phyloP scores from a whole-genome alignment of 2,329 filamentous ascomycete species.

The Curvularia sp. region DNA sequence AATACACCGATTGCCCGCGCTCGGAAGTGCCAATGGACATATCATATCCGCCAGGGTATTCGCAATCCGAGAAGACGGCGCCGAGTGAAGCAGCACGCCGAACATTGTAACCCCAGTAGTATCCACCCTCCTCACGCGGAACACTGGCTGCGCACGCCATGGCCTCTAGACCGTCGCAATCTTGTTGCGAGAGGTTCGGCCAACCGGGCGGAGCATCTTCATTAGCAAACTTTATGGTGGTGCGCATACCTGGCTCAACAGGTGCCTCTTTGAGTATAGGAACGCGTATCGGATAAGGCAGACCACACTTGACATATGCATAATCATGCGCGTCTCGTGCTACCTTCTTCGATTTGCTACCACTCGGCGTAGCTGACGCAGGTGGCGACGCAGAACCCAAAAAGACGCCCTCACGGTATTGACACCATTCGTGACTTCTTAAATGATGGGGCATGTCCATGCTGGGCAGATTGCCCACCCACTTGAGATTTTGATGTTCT shows the following conservation, averaged over 20 bases:
- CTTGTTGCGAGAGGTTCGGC: slow-evolving; percentile 33
- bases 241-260: slow-evolving; percentile 73
- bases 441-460: slow-evolving; percentile 88
- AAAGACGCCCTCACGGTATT: slow-evolving; percentile 80
- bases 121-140: slow-evolving; percentile 77
- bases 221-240: slow-evolving; percentile 72
- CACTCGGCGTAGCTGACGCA: slow-evolving; percentile 29
- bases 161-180: slow-evolving; percentile 50
- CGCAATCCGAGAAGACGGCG: slow-evolving; percentile 76
- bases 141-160: slow-evolving; percentile 70
- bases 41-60: slow-evolving; percentile 80
- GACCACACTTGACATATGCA: slow-evolving; percentile 59
- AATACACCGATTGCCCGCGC: slow-evolving; percentile 63
- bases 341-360: slow-evolving; percentile 55
- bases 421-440: slow-evolving; percentile 76
- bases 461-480: slow-evolving; percentile 75
- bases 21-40: slow-evolving; percentile 84
- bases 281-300: slow-evolving; percentile 60
- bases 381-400: slow-evolving; percentile 44
- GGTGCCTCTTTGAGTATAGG: slow-evolving; percentile 50
- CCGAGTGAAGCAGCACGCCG: slow-evolving; percentile 72
- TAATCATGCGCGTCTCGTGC: slow-evolving; percentile 18
- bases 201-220: slow-evolving; percentile 46
- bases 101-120: slow-evolving; percentile 85
- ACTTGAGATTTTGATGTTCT: slow-evolving; percentile 77